phyloP scores from a whole-genome alignment of 371 early-diverging fungal species.

The Mortierella sp. region DNA sequence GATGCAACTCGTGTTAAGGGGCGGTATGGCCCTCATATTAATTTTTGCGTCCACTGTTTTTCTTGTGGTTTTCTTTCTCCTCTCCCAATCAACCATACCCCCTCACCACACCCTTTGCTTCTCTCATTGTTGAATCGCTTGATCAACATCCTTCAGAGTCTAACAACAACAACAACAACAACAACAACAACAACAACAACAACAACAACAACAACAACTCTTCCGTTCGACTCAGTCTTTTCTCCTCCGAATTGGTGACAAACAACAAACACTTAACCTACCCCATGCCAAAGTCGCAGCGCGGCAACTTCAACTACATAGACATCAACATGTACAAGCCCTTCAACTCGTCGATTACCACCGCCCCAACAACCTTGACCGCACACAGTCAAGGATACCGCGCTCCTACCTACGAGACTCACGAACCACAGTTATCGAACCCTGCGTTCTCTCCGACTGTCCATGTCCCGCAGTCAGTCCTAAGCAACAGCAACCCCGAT shows the following conservation, averaged over 20 bases:
- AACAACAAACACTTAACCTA: not conserved
- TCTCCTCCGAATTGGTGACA: not conserved
- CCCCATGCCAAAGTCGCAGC: conserved; percentile 2
- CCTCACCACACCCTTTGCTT: no score
- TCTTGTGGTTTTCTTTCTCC: no score
- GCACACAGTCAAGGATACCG: not conserved
- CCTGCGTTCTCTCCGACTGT: conserved; percentile 2
- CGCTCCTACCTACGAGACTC: not conserved
- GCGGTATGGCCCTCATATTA: not conserved
- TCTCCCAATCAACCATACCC: no score
- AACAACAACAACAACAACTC: no score
- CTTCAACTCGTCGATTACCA: not conserved
- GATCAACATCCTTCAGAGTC: not conserved
- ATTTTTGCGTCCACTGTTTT: no score
- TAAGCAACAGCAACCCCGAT: not conserved
- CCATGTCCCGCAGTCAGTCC: not conserved
- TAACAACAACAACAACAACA: not conserved
- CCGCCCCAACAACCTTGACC: not conserved
- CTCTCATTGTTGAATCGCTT: not conserved
- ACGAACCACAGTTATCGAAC: not conserved
- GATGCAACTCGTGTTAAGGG: not conserved
- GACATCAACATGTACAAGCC: conserved; percentile 3
- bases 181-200: no score
- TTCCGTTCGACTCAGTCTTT: no score
- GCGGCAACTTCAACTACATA: not conserved